phyloP scores from a whole-genome alignment of 495 filamentous ascomycete genomes.

The Venustampulla echinocandica region DNA sequence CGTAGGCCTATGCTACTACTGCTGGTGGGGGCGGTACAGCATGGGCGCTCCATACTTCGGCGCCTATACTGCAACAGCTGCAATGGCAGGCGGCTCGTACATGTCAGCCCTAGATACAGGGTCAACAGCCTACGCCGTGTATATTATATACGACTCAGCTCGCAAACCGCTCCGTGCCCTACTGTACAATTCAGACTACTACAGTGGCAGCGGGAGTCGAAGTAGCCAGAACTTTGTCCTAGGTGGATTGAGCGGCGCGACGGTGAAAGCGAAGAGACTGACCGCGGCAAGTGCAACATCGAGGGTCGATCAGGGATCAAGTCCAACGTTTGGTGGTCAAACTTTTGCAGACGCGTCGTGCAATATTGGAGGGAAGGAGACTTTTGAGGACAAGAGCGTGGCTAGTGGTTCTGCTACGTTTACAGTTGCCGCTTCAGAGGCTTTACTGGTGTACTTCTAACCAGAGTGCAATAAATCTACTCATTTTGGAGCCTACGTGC shows the following conservation, averaged over 20 bases:
- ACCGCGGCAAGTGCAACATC: slow-evolving; percentile 41
- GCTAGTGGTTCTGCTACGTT: slow-evolving; percentile 38
- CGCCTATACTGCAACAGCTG: slow-evolving; percentile 44
- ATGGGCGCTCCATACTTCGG: slow-evolving; percentile 53
- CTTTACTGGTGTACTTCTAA: slow-evolving; percentile 45
- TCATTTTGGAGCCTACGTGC: too few species aligned
- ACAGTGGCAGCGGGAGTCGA: slow-evolving; percentile 36
- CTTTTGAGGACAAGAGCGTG: slow-evolving; percentile 31
- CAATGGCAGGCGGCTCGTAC: slow-evolving; percentile 41
- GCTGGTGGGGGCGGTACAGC: slow-evolving; percentile 48
- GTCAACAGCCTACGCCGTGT: slow-evolving; percentile 41
- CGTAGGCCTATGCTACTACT: slow-evolving; percentile 53
- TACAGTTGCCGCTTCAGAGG: slow-evolving; percentile 44
- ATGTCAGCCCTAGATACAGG: slow-evolving; percentile 44
- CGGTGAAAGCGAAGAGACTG: slow-evolving; percentile 43
- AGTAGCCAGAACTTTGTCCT: slow-evolving; percentile 37
- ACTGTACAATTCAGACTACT: slow-evolving; percentile 53
- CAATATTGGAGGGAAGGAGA: slow-evolving; percentile 33
- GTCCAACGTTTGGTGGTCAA: slow-evolving; percentile 44
- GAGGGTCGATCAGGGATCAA: slow-evolving; percentile 39
- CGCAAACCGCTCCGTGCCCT: slow-evolving; percentile 35
- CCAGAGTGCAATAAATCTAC: too few species aligned
- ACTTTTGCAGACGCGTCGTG: slow-evolving; percentile 47
- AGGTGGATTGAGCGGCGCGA: slow-evolving; percentile 30
- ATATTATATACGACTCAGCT: slow-evolving; percentile 39